These are phyloP conservation scores for Solanum pimpinellifolium DNA, from an alignment of 257 asterid genomes.

Conservation along the genomic window DNA sequence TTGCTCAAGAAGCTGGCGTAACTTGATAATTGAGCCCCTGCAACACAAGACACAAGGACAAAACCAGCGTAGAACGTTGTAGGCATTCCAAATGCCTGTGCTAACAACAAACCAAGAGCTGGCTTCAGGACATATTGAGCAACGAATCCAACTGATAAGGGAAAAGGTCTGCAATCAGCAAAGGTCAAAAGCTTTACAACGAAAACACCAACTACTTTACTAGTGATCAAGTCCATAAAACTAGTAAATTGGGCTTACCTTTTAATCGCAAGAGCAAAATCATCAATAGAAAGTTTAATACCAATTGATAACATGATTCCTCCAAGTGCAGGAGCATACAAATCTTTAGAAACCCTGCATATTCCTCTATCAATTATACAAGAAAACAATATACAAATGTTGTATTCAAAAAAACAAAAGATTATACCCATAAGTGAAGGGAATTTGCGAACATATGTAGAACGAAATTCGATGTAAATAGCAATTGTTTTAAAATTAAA, in stretches of 20 bases:
- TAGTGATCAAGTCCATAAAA: background rate
- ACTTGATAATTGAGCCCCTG: conserved; percentile 97
- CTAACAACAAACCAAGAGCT: conserved; percentile 67
- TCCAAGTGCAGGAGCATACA: conserved; percentile 98
- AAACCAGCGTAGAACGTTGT: conserved; percentile 79
- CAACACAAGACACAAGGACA: conserved; percentile 79
- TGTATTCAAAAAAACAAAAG: background rate
- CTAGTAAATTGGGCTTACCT: conserved; percentile 35
- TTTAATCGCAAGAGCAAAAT: conserved; percentile 81
- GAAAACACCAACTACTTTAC: background rate
- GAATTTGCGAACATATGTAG: background rate
- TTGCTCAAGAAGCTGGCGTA: conserved; percentile 95
- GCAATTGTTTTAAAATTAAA: background rate
- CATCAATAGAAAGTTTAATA: conserved; percentile 78
- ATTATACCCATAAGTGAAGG: background rate
- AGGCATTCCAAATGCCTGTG: conserved; percentile 74
- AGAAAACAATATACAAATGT: conserved; percentile 3
- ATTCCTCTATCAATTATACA: conserved; percentile 47
- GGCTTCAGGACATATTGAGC: conserved; percentile 90
- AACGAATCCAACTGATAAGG: conserved; percentile 60
- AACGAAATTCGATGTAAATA: background rate
- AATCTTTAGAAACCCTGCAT: conserved; percentile 97
- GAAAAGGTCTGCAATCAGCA: conserved; percentile 59
- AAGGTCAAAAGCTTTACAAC: background rate
- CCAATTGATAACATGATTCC: conserved; percentile 98